These are phyloP conservation scores for Cryptococcus deneoformans DNA, from an alignment of 1,284 basidiomycete species.

Conservation along the genomic window DNA sequence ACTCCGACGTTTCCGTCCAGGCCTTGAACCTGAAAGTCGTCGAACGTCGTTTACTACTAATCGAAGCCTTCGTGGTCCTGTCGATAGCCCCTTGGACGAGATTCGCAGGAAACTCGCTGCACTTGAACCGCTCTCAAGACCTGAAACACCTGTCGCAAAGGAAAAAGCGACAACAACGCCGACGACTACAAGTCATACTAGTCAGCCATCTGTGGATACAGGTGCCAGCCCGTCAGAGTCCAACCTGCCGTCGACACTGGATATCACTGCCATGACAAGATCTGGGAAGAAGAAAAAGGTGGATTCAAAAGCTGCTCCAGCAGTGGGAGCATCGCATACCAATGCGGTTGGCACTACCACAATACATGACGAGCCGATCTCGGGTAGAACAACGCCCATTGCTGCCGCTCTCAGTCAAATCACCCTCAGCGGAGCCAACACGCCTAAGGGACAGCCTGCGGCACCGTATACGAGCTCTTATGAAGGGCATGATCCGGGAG, in stretches of 20 bases:
- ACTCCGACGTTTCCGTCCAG: conserved; percentile 33
- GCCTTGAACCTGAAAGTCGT: conserved; percentile 29
- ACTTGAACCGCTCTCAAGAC: conserved; percentile 23
- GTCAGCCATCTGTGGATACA: conserved; percentile 7
- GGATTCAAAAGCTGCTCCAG: conserved; percentile 78
- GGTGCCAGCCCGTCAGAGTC: conserved; percentile 29
- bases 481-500: conserved; percentile 81
- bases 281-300: conserved; percentile 19
- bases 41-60: conserved; percentile 39
- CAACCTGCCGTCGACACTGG: conserved; percentile 33
- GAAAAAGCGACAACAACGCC: not conserved
- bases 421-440: conserved; percentile 2
- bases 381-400: conserved; percentile 32
- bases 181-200: no score
- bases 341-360: conserved; percentile 63
- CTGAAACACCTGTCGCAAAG: conserved; percentile 3
- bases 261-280: conserved; percentile 22
- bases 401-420: conserved; percentile 3
- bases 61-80: conserved; percentile 30
- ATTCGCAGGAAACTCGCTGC: conserved; percentile 37
- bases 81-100: conserved; percentile 42
- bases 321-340: conserved; percentile 71
- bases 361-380: conserved; percentile 52
- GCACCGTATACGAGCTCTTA: conserved; percentile 47
- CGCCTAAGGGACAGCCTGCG: conserved; percentile 12